Evolutionary conservation across 1,139 yeast species (phyloP).

Genomic region (Pneumocystis murina): DNA sequence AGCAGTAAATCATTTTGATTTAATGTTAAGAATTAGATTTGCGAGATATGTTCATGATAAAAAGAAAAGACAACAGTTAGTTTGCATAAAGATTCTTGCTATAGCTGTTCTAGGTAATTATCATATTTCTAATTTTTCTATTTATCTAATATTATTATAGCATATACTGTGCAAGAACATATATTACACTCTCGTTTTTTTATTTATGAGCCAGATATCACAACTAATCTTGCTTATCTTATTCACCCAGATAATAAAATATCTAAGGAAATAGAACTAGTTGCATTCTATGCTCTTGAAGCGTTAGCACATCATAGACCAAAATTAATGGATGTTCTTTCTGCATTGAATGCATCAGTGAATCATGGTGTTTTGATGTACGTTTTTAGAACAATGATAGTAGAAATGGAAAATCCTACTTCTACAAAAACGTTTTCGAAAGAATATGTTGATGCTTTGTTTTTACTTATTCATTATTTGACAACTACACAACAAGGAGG

Average conservation of each 20-base stretch:
- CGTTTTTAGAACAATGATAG: conserved; percentile 46
- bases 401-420: conserved; percentile 30
- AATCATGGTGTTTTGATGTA: conserved; percentile 73
- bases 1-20: conserved; percentile 4
- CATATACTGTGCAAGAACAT: conserved; percentile 14
- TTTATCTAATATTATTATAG: conserved; percentile 1
- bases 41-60: conserved; percentile 22
- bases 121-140: background rate
- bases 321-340: conserved; percentile 63
- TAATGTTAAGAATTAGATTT: conserved; percentile 8
- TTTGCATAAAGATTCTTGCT: conserved; percentile 52
- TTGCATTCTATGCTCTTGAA: conserved; percentile 56
- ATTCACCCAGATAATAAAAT: conserved; percentile 48
- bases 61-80: conserved; percentile 41
- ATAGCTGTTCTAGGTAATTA: conserved; percentile 35
- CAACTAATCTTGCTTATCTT: conserved; percentile 56
- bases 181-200: conserved; percentile 37
- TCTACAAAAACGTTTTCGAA: conserved; percentile 13
- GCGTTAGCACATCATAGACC: conserved; percentile 53
- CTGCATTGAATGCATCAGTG: conserved; percentile 81
- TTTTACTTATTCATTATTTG: conserved; percentile 18
- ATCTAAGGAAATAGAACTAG: conserved; percentile 34
- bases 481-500: conserved; percentile 11
- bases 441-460: conserved; percentile 11
- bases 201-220: conserved; percentile 60